Percentiles rank a stretch among this genome's conserved stretches.
phyloP scores from a whole-genome alignment of 768 basidiomycete species.

The Daedaleopsis sinensis region DNA sequence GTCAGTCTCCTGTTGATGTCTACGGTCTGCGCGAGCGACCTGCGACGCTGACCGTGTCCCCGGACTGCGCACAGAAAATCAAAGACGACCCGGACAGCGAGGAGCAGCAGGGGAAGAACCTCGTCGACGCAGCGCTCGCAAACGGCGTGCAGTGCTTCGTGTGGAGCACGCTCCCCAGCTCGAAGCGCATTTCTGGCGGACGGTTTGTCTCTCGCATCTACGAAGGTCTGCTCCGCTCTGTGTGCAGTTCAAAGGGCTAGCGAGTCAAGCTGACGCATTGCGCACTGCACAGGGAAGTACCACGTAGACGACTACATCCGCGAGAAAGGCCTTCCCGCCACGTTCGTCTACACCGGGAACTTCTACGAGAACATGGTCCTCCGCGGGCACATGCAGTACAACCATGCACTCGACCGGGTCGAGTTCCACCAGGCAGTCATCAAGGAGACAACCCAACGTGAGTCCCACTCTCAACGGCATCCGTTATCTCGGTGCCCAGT shows the following conservation, averaged over 20 bases:
- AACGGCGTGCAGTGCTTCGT: constrained; percentile 21
- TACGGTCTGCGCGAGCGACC: too few species aligned
- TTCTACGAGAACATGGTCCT: constrained; percentile 28
- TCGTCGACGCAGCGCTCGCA: constrained; percentile 19
- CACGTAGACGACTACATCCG: constrained; percentile 27
- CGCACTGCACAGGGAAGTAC: constrained; percentile 13
- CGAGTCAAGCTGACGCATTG: background rate
- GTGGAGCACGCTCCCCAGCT: constrained; percentile 26
- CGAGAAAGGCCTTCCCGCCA: constrained; percentile 13
- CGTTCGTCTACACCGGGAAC: constrained; percentile 25
- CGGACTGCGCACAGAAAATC: constrained; percentile 14
- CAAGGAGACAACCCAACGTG: constrained; percentile 19
- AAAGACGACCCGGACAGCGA: constrained; percentile 24
- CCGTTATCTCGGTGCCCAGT: background rate
- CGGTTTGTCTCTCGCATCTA: constrained; percentile 23
- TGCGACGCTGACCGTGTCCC: too few species aligned
- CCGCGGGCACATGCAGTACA: constrained; percentile 21
- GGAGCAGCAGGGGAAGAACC: constrained; percentile 24
- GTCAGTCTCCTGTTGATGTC: background rate
- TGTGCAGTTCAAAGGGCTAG: too few species aligned
- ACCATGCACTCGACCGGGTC: constrained; percentile 16
- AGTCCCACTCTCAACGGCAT: background rate
- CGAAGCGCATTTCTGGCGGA: constrained; percentile 20
- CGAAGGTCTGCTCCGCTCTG: constrained; percentile 11
- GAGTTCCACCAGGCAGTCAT: constrained; percentile 25